Evolutionary conservation across 306 rosid species (phyloP), one percentile per base, ranked within the genome.

Genomic region (Lathyrus sativus): DNA sequence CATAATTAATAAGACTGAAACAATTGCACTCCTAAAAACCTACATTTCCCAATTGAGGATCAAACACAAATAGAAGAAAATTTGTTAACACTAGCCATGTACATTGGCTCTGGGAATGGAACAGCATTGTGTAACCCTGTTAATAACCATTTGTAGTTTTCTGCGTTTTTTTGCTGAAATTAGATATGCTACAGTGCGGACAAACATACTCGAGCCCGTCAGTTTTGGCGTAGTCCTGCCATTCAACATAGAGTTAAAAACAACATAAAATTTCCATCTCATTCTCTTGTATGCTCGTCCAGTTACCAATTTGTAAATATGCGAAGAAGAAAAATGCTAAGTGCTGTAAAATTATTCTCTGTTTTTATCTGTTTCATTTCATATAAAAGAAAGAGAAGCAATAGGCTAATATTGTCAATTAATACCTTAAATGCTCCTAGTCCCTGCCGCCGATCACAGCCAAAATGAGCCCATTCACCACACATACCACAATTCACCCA

Each of bases 391-490:
- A 39, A 66, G 42, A 49, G 3, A 31, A 22, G 46, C 51, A 59
- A 55, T 31, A 4, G 70, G 33, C 31, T 28, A 59, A 44, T 33
- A 53, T 37, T 67, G 49, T 57, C 38, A 11, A 17, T 14, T 26
- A 51, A 65, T 88, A 89, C 98, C 98, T 92, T 92, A 67, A 92
- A 92, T 26, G 98, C 96, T 22, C 98, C 96, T 11, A 92, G 93
- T 28, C 98, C 96, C 75, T 88, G 96, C 78, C 96, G 80, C 79
- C 91, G 78, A 81, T 92, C 98, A 62, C 98, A 92, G 63, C 98
- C 98, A 60, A 92, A 92, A 82, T 92, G 96, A 10, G 98, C 98
- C 98, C 98, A 92, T 86, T 92, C 96, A 35, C 96, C 98, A 59
- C 98, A 92, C 67, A 90, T 84, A 33, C 98, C 96, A 9, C 98